Base-by-base conservation (phyloP, 108 stramenopile species). In the Cyclotella sp. region DNA sequence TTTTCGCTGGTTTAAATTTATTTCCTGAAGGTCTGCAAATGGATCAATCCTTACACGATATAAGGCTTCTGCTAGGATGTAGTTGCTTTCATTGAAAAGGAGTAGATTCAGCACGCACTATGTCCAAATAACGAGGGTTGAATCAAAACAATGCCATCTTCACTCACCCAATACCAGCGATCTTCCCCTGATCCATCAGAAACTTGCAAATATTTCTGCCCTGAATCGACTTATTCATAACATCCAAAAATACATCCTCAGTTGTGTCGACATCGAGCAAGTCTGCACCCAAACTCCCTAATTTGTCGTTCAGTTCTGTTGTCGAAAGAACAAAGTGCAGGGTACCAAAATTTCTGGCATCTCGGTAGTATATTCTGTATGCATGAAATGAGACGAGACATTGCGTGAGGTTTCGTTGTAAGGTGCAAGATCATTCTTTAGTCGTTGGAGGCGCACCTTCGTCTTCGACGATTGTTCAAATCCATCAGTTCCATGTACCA, bases 291-390 rank as follows among this genome's bases (percentile, higher is more conserved):
- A 95, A 67, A 30, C 84, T 90, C 4, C 43, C 63, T 46, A 95
- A 73, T 62, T 95, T 95, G 9, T 87, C 70, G 0, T 85, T 63
- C 16, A 95, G 73, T 24, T 90, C 90, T 58, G 70, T n/a, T 41
- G 77, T 71, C 9, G 89, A 89, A 52, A 90, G 55, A n/a, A 72
- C 87, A 79, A 92, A 91, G 28, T 62, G 62, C 61, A 95, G 63
- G 4, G 91, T 92, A 45, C 95, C 95, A 85, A 95, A 95, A 73
- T 92, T 93, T 39, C 95, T 75, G 18, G 86, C 42, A 73, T 92
- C 91, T 61, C 87, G 78, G 61, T 91, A 92, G 45, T 84, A 90
- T 15, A 83, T 79, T 43, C 51, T 77, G 34, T 5, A 34, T 5
- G 34, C 34, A 34, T 2, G 34, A 34, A 6, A 5, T 6, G 34